Evolutionary conservation across 139 green algal genomes (phyloP).

Genomic region (Parachlorella kessleri): DNA sequence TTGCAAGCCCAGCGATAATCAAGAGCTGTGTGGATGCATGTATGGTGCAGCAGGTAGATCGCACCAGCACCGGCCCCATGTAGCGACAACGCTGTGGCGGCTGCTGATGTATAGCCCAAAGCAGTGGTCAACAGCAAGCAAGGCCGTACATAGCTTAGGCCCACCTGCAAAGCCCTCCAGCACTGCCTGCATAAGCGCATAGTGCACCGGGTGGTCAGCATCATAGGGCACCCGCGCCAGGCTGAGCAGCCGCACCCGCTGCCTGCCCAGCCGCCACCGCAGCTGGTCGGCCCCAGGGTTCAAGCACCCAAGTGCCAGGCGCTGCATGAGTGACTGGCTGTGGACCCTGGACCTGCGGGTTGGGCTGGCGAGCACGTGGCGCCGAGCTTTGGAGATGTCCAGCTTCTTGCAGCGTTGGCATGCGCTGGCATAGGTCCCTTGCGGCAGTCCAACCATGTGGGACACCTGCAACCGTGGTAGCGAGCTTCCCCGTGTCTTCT

Average conservation of each 20-base stretch:
- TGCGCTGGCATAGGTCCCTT: background rate
- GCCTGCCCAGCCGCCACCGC: background rate
- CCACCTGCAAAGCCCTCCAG: slow-evolving; percentile 1
- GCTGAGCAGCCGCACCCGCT: slow-evolving; percentile 22
- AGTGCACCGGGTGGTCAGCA: slow-evolving; percentile 5
- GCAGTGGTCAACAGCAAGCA: too few species aligned
- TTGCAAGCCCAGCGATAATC: too few species aligned
- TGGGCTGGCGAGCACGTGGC: too few species aligned
- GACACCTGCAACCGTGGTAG: background rate
- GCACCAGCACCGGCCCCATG: too few species aligned
- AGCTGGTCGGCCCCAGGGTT: background rate
- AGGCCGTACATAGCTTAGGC: too few species aligned
- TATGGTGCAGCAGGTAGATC: too few species aligned
- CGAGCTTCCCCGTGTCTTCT: too few species aligned
- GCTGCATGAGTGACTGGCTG: background rate
- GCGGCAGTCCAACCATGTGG: background rate
- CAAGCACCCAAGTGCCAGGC: background rate
- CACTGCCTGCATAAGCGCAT: slow-evolving; percentile 2
- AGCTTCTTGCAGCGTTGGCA: background rate
- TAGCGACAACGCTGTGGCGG: too few species aligned
- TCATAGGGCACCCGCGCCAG: slow-evolving; percentile 9
- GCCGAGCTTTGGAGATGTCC: background rate
- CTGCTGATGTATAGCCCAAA: too few species aligned
- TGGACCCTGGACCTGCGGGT: too few species aligned
- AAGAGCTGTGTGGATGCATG: too few species aligned